Percentiles rank a stretch among this genome's conserved stretches.
These are phyloP conservation scores for Dactylellina sp. DNA, from an alignment of 2,329 filamentous ascomycete species.

Conservation along the genomic window DNA sequence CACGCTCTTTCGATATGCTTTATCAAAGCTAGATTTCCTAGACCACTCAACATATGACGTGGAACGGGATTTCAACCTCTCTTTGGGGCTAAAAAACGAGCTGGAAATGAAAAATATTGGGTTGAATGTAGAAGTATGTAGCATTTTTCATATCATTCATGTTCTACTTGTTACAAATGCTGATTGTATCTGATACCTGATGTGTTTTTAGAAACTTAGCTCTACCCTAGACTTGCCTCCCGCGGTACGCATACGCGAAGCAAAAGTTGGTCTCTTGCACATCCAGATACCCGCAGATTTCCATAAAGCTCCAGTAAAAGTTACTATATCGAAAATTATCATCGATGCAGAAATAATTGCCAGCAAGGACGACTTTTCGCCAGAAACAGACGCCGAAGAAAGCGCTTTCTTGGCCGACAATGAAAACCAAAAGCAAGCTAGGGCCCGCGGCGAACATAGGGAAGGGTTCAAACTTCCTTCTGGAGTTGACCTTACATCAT, in stretches of 20 bases:
- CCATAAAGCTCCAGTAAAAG: slow-evolving; percentile 82
- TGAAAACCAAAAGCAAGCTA: no score
- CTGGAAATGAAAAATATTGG: slow-evolving; percentile 90
- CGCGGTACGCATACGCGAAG: slow-evolving; percentile 77
- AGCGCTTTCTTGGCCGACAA: neutral
- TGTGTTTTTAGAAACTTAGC: slow-evolving; percentile 77
- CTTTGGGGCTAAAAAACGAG: slow-evolving; percentile 81
- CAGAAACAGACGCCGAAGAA: slow-evolving; percentile 57
- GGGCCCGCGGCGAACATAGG: no score
- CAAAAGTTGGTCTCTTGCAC: slow-evolving; percentile 79
- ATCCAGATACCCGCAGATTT: slow-evolving; percentile 89
- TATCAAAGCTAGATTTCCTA: slow-evolving; percentile 84
- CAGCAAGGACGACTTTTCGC: slow-evolving; percentile 62
- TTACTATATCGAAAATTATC: slow-evolving; percentile 84
- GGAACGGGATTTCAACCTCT: slow-evolving; percentile 81
- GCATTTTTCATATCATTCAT: slow-evolving; percentile 28
- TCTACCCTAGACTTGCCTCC: slow-evolving; percentile 79
- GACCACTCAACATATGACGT: slow-evolving; percentile 88
- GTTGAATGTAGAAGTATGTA: slow-evolving; percentile 77
- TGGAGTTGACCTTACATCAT: slow-evolving; percentile 78
- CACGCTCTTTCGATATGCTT: slow-evolving; percentile 79
- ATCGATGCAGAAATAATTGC: slow-evolving; percentile 72
- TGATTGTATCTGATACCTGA: neutral
- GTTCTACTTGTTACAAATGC: slow-evolving; percentile 42
- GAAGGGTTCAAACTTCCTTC: slow-evolving; percentile 70